Evolutionary conservation across 176 grass and related monocot species (phyloP), one percentile per base, ranked within the genome.

Genomic region (Avena eriantha): DNA sequence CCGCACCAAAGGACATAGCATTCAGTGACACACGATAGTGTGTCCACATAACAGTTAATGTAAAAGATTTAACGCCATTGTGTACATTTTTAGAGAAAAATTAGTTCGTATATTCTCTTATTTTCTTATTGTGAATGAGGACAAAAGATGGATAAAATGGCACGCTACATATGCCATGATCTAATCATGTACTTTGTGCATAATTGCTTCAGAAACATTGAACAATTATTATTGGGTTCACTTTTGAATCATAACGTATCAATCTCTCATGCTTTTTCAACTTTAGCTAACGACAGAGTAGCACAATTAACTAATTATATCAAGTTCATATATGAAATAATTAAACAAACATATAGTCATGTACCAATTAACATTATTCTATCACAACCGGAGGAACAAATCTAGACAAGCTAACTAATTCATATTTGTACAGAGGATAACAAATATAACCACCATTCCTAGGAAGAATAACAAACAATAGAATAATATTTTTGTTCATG

Each of bases 101-200:
- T 13, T 39, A 71, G 21, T 9, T 41, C 5, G 4, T 7, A 33
- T 35, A 18, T 83, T 58, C 1, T 26, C 81, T 46, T 15, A 15
- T 13, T 46, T 17, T 60, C 51, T 60, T 58, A 41, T 61, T 41
- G 75, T 63, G 70, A 75, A 59, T 9, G 3, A 84, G 15, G 50
- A 36, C 4, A 43, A 18, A 51, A 24, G 58, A 23, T 80, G 36
- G 15, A 13, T 60, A 53, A 77, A 19, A 54, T 48, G 46, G 26
- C 19, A 85, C 46, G 18, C 66, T 73, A 77, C 7, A 51, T 15
- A 63, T 84, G 17, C 18, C 70, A 64, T 65, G 18, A 36, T 43
- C 79, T 81, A 65, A 34, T 76, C 51, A 19, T 66, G 29, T 36
- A 54, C 64, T 65, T 48, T 41, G 57, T n/a, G 15, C 26, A 36